Conservation (phyloP, 2,329 filamentous ascomycete species). For the Aspergillus tanneri region DNA sequence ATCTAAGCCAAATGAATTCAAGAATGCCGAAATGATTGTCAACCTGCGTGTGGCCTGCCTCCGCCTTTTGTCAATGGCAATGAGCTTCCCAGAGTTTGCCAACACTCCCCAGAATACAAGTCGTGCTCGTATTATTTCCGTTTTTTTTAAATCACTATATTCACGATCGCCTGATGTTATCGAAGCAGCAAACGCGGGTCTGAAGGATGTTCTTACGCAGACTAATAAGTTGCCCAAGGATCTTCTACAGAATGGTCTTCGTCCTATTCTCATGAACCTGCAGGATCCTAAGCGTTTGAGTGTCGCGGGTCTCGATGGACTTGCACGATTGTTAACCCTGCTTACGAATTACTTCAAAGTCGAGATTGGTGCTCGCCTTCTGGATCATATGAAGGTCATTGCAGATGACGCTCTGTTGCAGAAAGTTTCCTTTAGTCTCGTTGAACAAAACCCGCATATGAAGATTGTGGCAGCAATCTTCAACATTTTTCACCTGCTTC, state of each 20-base stretch:
- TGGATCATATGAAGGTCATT: conserved; percentile 90
- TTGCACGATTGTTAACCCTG: conserved; percentile 83
- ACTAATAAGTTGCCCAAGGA: conserved; percentile 94
- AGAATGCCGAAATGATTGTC: conserved; percentile 93
- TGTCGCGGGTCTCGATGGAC: conserved; percentile 83
- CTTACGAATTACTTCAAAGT: conserved; percentile 99
- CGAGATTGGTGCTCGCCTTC: conserved; percentile 87
- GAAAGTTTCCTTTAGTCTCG: conserved; percentile 88
- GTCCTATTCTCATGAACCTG: conserved; percentile 93
- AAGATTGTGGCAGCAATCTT: conserved; percentile 93
- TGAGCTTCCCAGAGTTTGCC: conserved; percentile 87
- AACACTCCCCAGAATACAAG: conserved; percentile 67
- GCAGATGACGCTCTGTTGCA: conserved; percentile 78
- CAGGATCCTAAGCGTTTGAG: conserved; percentile 90
- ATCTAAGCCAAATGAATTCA: conserved; percentile 88
- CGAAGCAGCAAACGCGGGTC: conserved; percentile 84
- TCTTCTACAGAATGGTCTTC: conserved; percentile 85
- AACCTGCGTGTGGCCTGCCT: conserved; percentile 91
- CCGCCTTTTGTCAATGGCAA: conserved; percentile 86
- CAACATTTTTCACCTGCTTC: conserved; percentile 95
- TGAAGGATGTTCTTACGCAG: conserved; percentile 82
- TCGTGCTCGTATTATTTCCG: conserved; percentile 72
- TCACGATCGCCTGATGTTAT: conserved; percentile 90
- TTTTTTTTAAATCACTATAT: conserved; percentile 98
- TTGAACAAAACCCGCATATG: conserved; percentile 90